Base-by-base conservation (phyloP, 139 green algal genomes). In the Chlamydomonas applanata region DNA sequence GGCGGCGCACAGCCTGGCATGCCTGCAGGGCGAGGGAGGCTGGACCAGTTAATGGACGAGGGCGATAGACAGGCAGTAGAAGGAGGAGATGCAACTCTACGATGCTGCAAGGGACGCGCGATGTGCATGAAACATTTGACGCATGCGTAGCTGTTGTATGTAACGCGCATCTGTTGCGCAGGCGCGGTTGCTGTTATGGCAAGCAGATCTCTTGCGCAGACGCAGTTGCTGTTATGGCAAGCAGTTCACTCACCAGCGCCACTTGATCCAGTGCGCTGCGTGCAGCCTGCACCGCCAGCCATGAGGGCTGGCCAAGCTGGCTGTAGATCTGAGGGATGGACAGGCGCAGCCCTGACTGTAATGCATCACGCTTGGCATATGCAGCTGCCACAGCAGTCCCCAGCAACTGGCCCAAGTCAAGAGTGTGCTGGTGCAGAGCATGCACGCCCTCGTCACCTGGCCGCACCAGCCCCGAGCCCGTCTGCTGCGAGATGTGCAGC, bases 271-370 rank as follows among this genome's bases (percentile, higher is more conserved):
- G 34, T 16, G 67, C 66, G 19, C 2, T 44, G 13, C 75, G 45
- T 17, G 46, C 53, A 3, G 19, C 44, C 27, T 29, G 46, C 16
- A 29, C 59, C 11, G 68, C 61, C 46, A 81, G 68, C 75, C 75
- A 81, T 32, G 67, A 60, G 45, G 75, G 75, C 9, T 30, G 14
- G 5, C 75, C 75, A 17, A 76, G 45, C 33, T 67, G 68, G 5
- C 3, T 66, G 33, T 60, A 65, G 45, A 81, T 45, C 32, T 69
- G 45, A 4, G 57, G n/a, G 2, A 30, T 11, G 33, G 22, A 20
- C 46, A 81, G 33, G 14, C 32, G 68, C 27, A 45, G 59, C 13
- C 19, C 29, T 66, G 59, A 66, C 59, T 66, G 59, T 25, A 66
- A 4, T 22, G 59, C 24, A 66, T 66, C 59, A 29, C 59, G 24